Evolutionary conservation across 768 basidiomycete species (phyloP).

Genomic region (Paxillus rubicundulus): DNA sequence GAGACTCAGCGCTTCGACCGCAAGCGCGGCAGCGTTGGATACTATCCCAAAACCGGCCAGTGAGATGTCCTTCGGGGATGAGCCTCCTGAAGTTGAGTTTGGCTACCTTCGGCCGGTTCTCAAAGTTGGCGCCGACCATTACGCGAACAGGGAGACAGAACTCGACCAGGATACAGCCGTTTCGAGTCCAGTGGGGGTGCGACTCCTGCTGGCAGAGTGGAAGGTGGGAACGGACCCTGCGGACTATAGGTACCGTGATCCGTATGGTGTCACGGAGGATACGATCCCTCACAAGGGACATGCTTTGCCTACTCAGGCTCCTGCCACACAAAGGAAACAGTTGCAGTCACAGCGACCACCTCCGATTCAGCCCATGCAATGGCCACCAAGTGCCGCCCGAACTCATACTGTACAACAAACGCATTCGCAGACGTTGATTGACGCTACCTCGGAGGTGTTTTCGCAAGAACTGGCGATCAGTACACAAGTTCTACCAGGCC

Average conservation of each 20-base stretch:
- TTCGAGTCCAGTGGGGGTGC: conserved; percentile 49
- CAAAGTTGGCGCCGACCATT: conserved; percentile 29
- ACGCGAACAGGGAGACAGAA: conserved; percentile 22
- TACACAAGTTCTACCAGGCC: conserved; percentile 72
- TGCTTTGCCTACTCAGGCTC: neutral
- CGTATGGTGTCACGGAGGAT: conserved; percentile 42
- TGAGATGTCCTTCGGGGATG: conserved; percentile 49
- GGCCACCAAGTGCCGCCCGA: neutral
- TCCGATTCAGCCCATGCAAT: conserved; percentile 8
- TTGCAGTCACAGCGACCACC: conserved; percentile 23
- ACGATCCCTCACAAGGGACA: conserved; percentile 2
- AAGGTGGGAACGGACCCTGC: conserved; percentile 50
- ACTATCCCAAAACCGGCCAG: conserved; percentile 19
- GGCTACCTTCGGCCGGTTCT: conserved; percentile 56
- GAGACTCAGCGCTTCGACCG: conserved; percentile 11
- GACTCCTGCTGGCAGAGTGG: conserved; percentile 70
- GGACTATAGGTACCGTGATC: conserved; percentile 52
- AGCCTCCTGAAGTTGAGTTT: conserved; percentile 59
- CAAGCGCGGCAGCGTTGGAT: neutral
- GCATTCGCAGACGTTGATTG: conserved; percentile 16
- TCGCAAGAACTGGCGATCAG: conserved; percentile 52
- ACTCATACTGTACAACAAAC: conserved; percentile 14
- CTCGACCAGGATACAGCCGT: conserved; percentile 18
- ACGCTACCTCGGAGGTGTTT: conserved; percentile 8
- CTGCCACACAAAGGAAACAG: conserved; percentile 21